phyloP scores from a whole-genome alignment of 352 stramenopile species.

The Phytopythium litorale region DNA sequence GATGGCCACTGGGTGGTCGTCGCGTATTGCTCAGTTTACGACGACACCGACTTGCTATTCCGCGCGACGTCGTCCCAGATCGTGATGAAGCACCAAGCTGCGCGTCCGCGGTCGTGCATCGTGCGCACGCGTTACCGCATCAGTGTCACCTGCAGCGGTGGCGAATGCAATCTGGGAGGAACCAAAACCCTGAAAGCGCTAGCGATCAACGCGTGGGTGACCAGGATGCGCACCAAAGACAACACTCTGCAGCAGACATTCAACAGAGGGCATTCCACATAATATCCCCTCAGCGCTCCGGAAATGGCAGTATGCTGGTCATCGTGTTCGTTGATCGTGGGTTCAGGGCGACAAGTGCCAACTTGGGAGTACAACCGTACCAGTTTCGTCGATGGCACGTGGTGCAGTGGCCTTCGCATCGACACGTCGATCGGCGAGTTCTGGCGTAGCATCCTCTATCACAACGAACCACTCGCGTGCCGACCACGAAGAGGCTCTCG shows the following conservation, averaged over 20 bases:
- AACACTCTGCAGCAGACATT: background rate
- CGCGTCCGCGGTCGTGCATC: background rate
- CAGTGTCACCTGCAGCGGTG: background rate
- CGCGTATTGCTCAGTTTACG: background rate
- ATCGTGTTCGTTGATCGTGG: too few relatives aligned
- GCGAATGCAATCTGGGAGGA: too few relatives aligned
- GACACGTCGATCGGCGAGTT: too few relatives aligned
- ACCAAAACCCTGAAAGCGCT: background rate
- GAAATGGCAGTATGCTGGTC: too few relatives aligned
- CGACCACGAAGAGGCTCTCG: slow-evolving; percentile 47
- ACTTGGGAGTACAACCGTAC: too few relatives aligned
- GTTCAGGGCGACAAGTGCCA: too few relatives aligned
- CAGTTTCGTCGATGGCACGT: too few relatives aligned
- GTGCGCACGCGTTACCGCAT: background rate
- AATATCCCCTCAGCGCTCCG: too few relatives aligned
- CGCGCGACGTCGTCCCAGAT: background rate
- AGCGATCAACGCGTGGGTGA: background rate
- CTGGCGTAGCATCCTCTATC: slow-evolving; percentile 61
- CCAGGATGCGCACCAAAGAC: background rate
- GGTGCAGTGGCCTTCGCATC: too few relatives aligned
- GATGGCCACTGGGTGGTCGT: background rate
- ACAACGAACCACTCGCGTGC: slow-evolving; percentile 51
- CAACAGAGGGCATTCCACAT: background rate
- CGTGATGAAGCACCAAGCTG: background rate
- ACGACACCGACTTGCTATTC: slow-evolving; percentile 1